Percentiles rank a stretch among this genome's conserved stretches.
Conservation (phyloP, 495 filamentous ascomycete genomes). For the Penicillium mononematosum region DNA sequence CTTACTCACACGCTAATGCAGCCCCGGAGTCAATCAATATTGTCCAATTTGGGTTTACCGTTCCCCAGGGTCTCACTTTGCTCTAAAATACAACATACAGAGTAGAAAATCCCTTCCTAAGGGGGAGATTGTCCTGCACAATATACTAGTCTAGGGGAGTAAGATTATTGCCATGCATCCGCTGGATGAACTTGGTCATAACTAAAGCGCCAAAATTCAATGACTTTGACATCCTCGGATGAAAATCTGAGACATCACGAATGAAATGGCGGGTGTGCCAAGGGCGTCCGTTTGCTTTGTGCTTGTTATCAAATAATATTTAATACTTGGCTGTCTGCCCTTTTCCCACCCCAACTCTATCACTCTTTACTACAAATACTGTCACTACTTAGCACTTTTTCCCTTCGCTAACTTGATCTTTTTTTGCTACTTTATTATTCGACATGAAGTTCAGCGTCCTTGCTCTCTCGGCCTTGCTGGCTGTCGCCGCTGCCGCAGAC, state of each 20-base stretch:
- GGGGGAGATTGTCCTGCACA: slow-evolving; percentile 8
- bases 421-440: slow-evolving; percentile 17
- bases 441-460: slow-evolving; percentile 47
- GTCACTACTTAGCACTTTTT: slow-evolving; percentile 12
- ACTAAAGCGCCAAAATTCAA: neutral
- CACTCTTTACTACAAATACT: slow-evolving; percentile 15
- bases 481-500: slow-evolving; percentile 34
- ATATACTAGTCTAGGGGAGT: slow-evolving; percentile 7
- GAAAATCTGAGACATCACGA: slow-evolving; percentile 28
- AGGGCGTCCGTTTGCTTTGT: slow-evolving; percentile 5
- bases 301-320: slow-evolving; percentile 8
- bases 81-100: neutral
- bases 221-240: slow-evolving; percentile 7
- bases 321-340: slow-evolving; percentile 12
- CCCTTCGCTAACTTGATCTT: neutral
- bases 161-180: slow-evolving; percentile 5
- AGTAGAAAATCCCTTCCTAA: neutral
- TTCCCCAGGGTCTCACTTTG: slow-evolving; percentile 5
- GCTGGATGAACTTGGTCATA: neutral
- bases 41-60: slow-evolving; percentile 25
- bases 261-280: slow-evolving; percentile 22
- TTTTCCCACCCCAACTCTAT: slow-evolving; percentile 10
- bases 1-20: slow-evolving; percentile 12
- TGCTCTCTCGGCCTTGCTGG: slow-evolving; percentile 36
- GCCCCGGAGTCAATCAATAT: slow-evolving; percentile 16